These are phyloP conservation scores for Tolypocladium inflatum DNA, from an alignment of 2,329 filamentous ascomycete genomes.

Conservation along the genomic window DNA sequence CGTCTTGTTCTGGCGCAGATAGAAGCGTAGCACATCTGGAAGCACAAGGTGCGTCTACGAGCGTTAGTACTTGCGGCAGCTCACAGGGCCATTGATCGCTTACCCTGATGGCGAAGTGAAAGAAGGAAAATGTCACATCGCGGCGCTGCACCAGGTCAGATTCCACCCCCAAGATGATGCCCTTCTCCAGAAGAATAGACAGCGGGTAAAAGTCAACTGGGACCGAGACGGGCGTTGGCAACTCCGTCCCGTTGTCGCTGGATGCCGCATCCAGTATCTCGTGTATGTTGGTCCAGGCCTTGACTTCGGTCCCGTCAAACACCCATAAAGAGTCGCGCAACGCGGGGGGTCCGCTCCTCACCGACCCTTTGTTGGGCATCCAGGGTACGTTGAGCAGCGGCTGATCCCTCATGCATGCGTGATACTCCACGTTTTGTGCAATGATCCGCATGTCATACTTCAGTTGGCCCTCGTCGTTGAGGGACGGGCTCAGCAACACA, in stretches of 20 bases:
- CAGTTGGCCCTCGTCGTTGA: constrained; percentile 71
- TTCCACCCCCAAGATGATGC: constrained; percentile 82
- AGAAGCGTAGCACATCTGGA: constrained; percentile 74
- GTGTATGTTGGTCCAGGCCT: constrained; percentile 81
- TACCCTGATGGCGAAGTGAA: constrained; percentile 81
- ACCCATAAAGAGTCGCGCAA: constrained; percentile 87
- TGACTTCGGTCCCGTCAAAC: constrained; percentile 80
- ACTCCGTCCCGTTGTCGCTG: constrained; percentile 54
- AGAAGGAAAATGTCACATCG: constrained; percentile 83
- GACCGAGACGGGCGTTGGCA: constrained; percentile 67
- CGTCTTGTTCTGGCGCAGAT: constrained; percentile 67
- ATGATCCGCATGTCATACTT: constrained; percentile 99
- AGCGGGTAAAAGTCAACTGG: constrained; percentile 93
- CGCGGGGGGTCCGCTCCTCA: constrained; percentile 29
- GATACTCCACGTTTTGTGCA: constrained; percentile 93
- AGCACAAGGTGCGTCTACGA: constrained; percentile 81
- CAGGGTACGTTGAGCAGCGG: constrained; percentile 30
- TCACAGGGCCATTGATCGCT: constrained; percentile 18
- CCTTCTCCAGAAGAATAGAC: constrained; percentile 79
- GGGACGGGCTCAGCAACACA: constrained; percentile 78
- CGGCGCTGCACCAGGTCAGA: constrained; percentile 87
- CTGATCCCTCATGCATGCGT: constrained; percentile 84
- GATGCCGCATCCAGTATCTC: constrained; percentile 68
- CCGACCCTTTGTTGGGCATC: constrained; percentile 12
- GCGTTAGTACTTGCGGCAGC: neutral